phyloP scores from a whole-genome alignment of 176 grass and related monocot species.

The Eremochloa ophiuroides region DNA sequence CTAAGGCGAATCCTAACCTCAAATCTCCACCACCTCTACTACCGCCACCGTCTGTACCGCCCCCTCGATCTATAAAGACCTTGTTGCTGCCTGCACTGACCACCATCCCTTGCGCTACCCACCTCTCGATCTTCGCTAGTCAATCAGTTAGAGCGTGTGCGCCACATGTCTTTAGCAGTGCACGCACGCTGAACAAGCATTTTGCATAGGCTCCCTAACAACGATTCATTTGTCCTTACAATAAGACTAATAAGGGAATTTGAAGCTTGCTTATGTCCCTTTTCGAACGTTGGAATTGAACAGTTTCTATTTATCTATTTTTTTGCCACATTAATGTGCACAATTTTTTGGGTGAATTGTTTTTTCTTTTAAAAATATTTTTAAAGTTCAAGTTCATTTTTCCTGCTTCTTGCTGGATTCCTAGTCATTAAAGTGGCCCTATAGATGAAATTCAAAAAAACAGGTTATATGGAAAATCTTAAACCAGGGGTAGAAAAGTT shows the following conservation, averaged over 20 bases:
- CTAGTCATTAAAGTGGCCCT: not conserved
- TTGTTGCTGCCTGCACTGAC: accelerated
- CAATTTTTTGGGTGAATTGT: not conserved
- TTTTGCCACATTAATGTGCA: no score
- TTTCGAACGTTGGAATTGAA: not conserved
- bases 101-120: no score
- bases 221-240: not conserved
- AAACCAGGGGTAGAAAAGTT: not conserved
- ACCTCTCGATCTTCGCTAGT: not conserved
- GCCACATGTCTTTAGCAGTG: not conserved
- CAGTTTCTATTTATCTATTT: not conserved
- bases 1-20: not conserved
- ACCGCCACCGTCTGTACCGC: no score
- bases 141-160: not conserved
- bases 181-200: no score
- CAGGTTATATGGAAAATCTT: not conserved
- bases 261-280: not conserved
- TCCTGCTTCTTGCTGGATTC: not conserved
- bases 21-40: not conserved
- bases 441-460: not conserved
- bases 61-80: no score
- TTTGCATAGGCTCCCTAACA: not conserved
- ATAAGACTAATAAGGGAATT: not conserved
- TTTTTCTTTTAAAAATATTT: not conserved
- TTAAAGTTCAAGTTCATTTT: not conserved